Evolutionary conservation across 352 stramenopile genomes (phyloP), one percentile per base, ranked within the genome.

Genomic region (Pythium biforme): DNA sequence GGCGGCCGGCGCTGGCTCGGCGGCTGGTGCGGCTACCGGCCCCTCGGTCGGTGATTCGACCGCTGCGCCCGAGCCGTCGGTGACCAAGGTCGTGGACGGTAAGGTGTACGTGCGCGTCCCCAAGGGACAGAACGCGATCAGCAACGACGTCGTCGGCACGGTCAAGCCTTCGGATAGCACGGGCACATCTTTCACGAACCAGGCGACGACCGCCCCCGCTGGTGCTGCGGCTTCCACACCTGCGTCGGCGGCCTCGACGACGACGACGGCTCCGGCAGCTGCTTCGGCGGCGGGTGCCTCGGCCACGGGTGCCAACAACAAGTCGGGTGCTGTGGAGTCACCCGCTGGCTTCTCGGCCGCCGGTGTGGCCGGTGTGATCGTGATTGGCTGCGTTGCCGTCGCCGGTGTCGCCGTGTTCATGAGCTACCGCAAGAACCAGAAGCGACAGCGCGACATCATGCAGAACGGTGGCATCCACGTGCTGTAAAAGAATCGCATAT

Each of bases 361-460:
- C 9, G 83, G 83, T n/a, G 47, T 86, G 52, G 80, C 77, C 14
- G 83, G 83, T 34, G 73, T 77, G 22, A 70, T 87, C 41, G 75
- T 92, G 41, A 48, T 90, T n/a, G 75, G 63, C 34, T 74, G 82
- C 33, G 79, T 84, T 23, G 69, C 64, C 50, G 52, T 89, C 48
- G 80, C 77, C 7, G 76, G 71, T 29, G 50, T 83, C 23, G 79
- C 73, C 39, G 71, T 86, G 23, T 73, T 88, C 55, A 68, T 78
- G 57, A 90, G 83, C 72, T 92, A 92, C 72, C 79, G 77, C 60
- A 92, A 77, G 72, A 92, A 92, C 70, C 79, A 92, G 74, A 66
- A 72, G 56, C 76, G 80, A 37, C 83, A 92, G 71, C 80, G 77
- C 49, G 76, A 90, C 58, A 92, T 92, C 55, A 87, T 92, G 76